Conservation (phyloP, 306 rosid genomes). For the Fragaria nilgerrensis region DNA sequence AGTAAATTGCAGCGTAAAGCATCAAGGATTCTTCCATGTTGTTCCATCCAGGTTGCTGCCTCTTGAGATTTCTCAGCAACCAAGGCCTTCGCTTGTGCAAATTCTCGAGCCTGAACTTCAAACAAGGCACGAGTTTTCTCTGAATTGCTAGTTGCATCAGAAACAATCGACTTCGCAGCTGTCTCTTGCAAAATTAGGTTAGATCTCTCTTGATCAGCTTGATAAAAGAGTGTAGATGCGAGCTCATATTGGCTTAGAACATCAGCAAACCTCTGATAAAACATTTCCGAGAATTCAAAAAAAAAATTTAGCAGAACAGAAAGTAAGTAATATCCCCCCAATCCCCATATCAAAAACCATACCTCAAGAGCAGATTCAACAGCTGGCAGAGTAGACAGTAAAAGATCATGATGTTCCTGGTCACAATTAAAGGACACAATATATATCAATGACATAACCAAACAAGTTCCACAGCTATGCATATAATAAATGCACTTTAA, state of each 20-base stretch:
- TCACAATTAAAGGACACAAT: conserved; percentile 22
- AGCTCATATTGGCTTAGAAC: conserved; percentile 70
- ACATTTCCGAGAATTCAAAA: conserved; percentile 30
- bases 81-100: conserved; percentile 67
- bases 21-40: conserved; percentile 88
- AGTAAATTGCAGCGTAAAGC: conserved; percentile 71
- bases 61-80: conserved; percentile 94
- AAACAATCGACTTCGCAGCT: conserved; percentile 80
- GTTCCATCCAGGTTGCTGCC: conserved; percentile 86
- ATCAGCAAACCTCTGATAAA: conserved; percentile 74
- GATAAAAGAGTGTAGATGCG: conserved; percentile 59
- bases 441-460: neutral
- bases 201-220: conserved; percentile 89
- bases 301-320: conserved; percentile 5
- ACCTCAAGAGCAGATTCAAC: conserved; percentile 96
- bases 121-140: conserved; percentile 69
- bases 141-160: conserved; percentile 69
- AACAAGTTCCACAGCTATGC: neutral
- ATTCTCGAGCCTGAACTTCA: conserved; percentile 87
- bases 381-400: conserved; percentile 76
- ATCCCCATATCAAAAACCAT: conserved; percentile 19
- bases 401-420: conserved; percentile 95
- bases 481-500: neutral
- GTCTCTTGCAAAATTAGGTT: conserved; percentile 69
- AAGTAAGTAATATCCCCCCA: neutral